A percentile compares a stretch with the other conserved stretches of the same genome.
phyloP scores from a whole-genome alignment of 1,284 basidiomycete genomes.

The Cryptococcus wingfieldii region DNA sequence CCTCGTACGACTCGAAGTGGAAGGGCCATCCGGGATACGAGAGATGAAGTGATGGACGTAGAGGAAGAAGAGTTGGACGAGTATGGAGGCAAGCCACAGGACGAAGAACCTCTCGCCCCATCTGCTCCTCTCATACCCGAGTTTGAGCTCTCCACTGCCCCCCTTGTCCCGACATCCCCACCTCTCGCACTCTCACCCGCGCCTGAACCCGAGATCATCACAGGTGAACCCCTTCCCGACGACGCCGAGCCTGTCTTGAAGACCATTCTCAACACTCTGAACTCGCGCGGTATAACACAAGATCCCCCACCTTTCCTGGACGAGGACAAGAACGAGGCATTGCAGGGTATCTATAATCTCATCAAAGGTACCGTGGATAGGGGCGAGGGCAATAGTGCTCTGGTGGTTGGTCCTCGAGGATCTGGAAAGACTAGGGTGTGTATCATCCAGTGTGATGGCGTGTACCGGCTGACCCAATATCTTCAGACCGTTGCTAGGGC shows the following conservation, averaged over 20 bases:
- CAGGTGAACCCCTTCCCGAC: conserved; percentile 11
- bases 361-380: conserved; percentile 67
- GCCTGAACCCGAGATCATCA: neutral
- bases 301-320: conserved; percentile 28
- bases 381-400: conserved; percentile 84
- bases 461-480: neutral
- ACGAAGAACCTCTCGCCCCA: conserved; percentile 12
- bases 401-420: conserved; percentile 74
- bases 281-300: conserved; percentile 11
- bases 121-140: conserved; percentile 13
- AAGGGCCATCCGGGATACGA: conserved; percentile 21
- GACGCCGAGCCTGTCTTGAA: conserved; percentile 19
- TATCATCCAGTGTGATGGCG: conserved; percentile 5
- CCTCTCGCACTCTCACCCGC: neutral
- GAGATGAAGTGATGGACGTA: neutral
- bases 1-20: conserved; percentile 43
- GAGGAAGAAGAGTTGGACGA: conserved; percentile 18
- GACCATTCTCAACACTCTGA: conserved; percentile 31
- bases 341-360: conserved; percentile 55
- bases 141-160: neutral
- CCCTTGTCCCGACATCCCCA: neutral
- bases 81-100: conserved; percentile 19
- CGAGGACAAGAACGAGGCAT: conserved; percentile 42
- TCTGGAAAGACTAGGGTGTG: conserved; percentile 77
- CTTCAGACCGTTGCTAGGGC: conserved; percentile 38